phyloP scores from a whole-genome alignment of 1,284 basidiomycete species.

The Rhodotorula sp. region DNA sequence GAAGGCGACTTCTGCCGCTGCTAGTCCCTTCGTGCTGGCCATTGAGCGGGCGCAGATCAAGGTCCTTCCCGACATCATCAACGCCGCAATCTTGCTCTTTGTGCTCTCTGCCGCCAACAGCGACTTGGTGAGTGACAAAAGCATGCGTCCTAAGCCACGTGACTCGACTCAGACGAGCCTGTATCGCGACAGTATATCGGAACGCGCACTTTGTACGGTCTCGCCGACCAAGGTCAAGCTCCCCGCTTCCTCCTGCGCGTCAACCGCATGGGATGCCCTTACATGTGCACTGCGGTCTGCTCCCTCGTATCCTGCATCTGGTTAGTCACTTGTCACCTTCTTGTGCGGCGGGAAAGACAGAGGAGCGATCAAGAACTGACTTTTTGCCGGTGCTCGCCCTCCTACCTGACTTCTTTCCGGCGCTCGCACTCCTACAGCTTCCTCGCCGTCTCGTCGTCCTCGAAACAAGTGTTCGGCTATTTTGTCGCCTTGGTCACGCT shows the following conservation, averaged over 20 bases:
- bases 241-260: constrained; percentile 56
- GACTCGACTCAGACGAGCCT: constrained; percentile 47
- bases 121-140: constrained; percentile 53
- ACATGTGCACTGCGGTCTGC: constrained; percentile 50
- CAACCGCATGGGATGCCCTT: constrained; percentile 55
- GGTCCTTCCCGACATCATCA: constrained; percentile 66
- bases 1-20: constrained; percentile 55
- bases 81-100: constrained; percentile 63
- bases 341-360: neutral
- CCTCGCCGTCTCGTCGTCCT: constrained; percentile 58
- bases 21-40: constrained; percentile 78
- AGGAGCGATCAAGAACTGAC: too few relatives aligned
- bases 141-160: neutral
- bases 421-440: constrained; percentile 55
- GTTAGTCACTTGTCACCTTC: constrained; percentile 42
- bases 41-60: constrained; percentile 71
- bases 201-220: constrained; percentile 76
- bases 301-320: constrained; percentile 48
- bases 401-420: neutral
- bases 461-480: constrained; percentile 61
- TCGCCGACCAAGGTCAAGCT: constrained; percentile 69
- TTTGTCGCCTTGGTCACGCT: constrained; percentile 54
- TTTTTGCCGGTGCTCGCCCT: too few relatives aligned
- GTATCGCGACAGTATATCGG: constrained; percentile 59
- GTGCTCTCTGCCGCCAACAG: constrained; percentile 83